A percentile compares a stretch with the other conserved stretches of the same genome.
These are phyloP conservation scores for Trametes coccinea DNA, from an alignment of 768 basidiomycete genomes.

Conservation along the genomic window DNA sequence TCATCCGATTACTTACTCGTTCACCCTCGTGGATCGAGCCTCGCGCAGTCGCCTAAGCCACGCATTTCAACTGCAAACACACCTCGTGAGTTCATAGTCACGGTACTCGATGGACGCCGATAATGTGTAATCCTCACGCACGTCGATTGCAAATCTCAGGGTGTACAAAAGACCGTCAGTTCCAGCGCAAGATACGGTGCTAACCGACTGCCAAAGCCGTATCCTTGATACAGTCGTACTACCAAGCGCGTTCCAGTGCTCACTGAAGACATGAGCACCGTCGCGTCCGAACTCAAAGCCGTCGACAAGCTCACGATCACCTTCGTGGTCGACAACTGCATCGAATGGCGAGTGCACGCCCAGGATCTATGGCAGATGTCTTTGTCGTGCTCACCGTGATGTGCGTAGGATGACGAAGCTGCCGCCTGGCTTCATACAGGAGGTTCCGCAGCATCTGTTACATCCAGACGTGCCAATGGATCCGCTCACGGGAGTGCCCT, in stretches of 20 bases:
- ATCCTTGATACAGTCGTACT: background rate
- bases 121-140: too few relatives aligned
- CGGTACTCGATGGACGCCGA: too few relatives aligned
- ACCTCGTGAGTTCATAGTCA: too few relatives aligned
- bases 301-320: constrained; percentile 51
- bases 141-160: too few relatives aligned
- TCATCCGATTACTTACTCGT: too few relatives aligned
- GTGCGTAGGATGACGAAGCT: constrained; percentile 70
- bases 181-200: background rate
- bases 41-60: too few relatives aligned
- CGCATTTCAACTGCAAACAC: too few relatives aligned
- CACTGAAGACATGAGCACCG: background rate
- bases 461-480: constrained; percentile 47
- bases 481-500: constrained; percentile 52
- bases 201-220: background rate
- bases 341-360: constrained; percentile 62
- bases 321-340: constrained; percentile 73
- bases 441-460: constrained; percentile 62
- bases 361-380: background rate
- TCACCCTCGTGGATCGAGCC: too few relatives aligned
- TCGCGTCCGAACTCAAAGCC: constrained; percentile 12
- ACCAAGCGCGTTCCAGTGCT: background rate
- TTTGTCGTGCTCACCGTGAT: background rate
- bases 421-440: constrained; percentile 76
- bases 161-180: too few relatives aligned